Evolutionary conservation across 352 stramenopile genomes (phyloP), one percentile per base, ranked within the genome.

Genomic region (Elongisporangium undulatum): DNA sequence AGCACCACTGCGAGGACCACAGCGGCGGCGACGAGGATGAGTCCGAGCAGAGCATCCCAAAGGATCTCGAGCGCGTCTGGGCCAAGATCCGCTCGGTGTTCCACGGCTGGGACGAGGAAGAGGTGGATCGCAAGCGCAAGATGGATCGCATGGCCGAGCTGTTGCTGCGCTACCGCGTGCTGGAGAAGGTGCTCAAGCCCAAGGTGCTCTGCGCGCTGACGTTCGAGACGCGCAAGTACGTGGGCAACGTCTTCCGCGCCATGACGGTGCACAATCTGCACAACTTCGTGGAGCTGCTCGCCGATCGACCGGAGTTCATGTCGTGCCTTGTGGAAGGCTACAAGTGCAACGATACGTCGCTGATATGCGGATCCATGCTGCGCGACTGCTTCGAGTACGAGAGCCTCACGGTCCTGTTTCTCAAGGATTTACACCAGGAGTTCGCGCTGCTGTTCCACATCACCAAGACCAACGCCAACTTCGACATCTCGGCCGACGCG

Each of bases 141-240:
- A 90, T 90, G 81, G 73, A 89, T 55, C 79, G 84, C 59, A 86
- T 92, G 73, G 82, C 80, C 13, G 82, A 92, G 57, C 61, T 91
- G 55, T 63, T 92, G 49, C 56, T 90, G 58, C 82, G 83, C 41
- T 88, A 82, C 59, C 81, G 75, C 21, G 77, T 92, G 60, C 59
- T 92, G 12, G 82, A 92, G 63, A 89, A 90, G 59, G 77, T 84
- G 59, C 50, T 92, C 49, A 67, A 83, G 53, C 85, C 85, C 10
- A 87, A 88, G 52, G 77, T 94, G 53, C 63, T 94, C 29, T 71
- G 62, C 9, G 74, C 79, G 51, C 68, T 94, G 49, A 90, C 82
- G 48, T 94, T 94, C 53, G 81, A 94, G 70, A 86, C 81, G 21
- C 85, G 81, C 68, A 94, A 92, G 72, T 90, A 89, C 50, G 75